A percentile compares a stretch with the other conserved stretches of the same genome.
phyloP scores from a whole-genome alignment of 805 yeast genomes.

The Saccharomycopsis selenospora region DNA sequence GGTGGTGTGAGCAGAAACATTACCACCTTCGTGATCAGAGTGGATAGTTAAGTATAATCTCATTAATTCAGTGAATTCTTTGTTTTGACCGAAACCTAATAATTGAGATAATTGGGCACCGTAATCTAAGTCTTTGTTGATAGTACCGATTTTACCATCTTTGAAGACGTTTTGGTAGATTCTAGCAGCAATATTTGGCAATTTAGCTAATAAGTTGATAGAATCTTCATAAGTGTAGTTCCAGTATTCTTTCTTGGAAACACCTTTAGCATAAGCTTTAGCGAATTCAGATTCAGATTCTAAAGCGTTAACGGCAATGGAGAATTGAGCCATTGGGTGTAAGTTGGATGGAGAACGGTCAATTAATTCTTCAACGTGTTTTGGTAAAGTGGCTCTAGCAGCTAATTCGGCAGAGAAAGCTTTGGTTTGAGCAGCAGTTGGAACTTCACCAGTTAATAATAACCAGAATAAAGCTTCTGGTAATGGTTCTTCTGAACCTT shows the following conservation, averaged over 20 bases:
- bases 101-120: slow-evolving; percentile 54
- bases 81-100: slow-evolving; percentile 52
- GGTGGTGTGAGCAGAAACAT: slow-evolving; percentile 81
- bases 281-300: slow-evolving; percentile 79
- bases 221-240: slow-evolving; percentile 76
- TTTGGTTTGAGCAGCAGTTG: slow-evolving; percentile 62
- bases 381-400: slow-evolving; percentile 70
- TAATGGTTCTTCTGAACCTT: slow-evolving; percentile 54
- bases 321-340: slow-evolving; percentile 88
- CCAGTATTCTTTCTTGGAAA: slow-evolving; percentile 79
- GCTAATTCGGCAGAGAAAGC: slow-evolving; percentile 72
- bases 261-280: slow-evolving; percentile 80
- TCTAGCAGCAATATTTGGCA: slow-evolving; percentile 74
- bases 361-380: slow-evolving; percentile 64
- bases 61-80: slow-evolving; percentile 70
- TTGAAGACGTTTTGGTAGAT: slow-evolving; percentile 80
- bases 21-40: slow-evolving; percentile 88
- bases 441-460: slow-evolving; percentile 75
- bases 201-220: slow-evolving; percentile 70
- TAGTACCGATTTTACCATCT: slow-evolving; percentile 58
- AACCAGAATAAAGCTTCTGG: slow-evolving; percentile 85
- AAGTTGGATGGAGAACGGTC: slow-evolving; percentile 68
- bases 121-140: slow-evolving; percentile 53
- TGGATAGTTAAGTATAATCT: slow-evolving; percentile 77
- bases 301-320: slow-evolving; percentile 74